These are phyloP conservation scores for Gautieria morchelliformis DNA, from an alignment of 768 basidiomycete species.

Conservation along the genomic window DNA sequence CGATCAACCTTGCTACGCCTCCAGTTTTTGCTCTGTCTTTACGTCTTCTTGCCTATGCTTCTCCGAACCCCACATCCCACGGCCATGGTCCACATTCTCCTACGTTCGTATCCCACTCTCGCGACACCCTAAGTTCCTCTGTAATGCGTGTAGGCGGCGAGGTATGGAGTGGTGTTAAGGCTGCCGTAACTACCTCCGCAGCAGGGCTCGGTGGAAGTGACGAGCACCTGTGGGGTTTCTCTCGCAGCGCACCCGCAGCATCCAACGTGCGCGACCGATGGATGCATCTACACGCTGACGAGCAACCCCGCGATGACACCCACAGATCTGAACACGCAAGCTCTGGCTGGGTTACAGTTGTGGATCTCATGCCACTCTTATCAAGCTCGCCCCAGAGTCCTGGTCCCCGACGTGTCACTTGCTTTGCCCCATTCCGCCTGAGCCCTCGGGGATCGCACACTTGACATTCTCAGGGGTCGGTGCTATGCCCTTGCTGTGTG, in stretches of 20 bases:
- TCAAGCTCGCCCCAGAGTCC: not conserved
- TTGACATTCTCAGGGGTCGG: slow-evolving; percentile 40
- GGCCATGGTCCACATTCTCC: slow-evolving; percentile 15
- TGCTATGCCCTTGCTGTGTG: slow-evolving; percentile 26
- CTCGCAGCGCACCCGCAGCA: slow-evolving; percentile 51
- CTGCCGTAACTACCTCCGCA: slow-evolving; percentile 28
- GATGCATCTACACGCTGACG: not conserved
- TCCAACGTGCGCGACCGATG: slow-evolving; percentile 9
- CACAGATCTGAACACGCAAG: slow-evolving; percentile 16
- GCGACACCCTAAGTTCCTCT: slow-evolving; percentile 14
- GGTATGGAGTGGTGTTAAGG: slow-evolving; percentile 56
- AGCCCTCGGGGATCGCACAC: not conserved
- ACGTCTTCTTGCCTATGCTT: slow-evolving; percentile 54
- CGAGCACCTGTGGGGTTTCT: slow-evolving; percentile 25
- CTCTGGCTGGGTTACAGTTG: slow-evolving; percentile 35
- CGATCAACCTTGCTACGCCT: slow-evolving; percentile 27
- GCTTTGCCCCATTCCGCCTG: not conserved
- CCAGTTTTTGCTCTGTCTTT: slow-evolving; percentile 53
- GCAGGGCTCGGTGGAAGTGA: not conserved
- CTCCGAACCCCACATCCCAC: slow-evolving; percentile 21
- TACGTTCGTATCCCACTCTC: slow-evolving; percentile 17
- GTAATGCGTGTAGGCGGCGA: slow-evolving; percentile 32
- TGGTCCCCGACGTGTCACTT: slow-evolving; percentile 15
- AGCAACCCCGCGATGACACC: slow-evolving; percentile 11
- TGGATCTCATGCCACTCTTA: slow-evolving; percentile 41